Percentiles rank a stretch among this genome's conserved stretches.
Conservation (phyloP, 441 rosid genomes). For the Erodium trifolium region DNA sequence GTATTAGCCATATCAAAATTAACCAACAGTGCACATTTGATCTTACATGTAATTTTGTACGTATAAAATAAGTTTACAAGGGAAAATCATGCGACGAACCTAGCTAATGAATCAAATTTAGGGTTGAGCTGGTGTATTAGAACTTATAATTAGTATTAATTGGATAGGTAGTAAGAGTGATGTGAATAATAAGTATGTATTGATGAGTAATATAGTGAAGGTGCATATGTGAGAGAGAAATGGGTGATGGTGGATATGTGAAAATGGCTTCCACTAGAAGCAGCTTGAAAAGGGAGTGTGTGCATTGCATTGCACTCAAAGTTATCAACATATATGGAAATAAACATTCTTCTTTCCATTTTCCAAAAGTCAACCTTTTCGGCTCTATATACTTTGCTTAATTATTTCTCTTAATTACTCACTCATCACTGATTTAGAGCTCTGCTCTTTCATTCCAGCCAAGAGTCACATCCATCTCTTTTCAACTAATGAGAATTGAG, state of each 20-base stretch:
- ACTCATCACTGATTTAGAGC: no score
- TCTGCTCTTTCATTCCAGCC: no score
- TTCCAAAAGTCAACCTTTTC: constrained; percentile 66
- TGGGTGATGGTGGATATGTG: constrained; percentile 11
- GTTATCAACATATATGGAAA: constrained; percentile 26
- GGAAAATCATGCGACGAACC: no score
- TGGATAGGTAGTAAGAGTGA: not conserved
- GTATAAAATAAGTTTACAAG: no score
- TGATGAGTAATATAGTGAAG: not conserved
- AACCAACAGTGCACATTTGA: no score
- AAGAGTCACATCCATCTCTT: no score
- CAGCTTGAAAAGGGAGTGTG: constrained; percentile 35
- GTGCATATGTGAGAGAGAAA: not conserved
- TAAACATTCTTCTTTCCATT: constrained; percentile 23
- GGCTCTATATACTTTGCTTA: constrained; percentile 27
- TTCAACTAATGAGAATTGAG: no score
- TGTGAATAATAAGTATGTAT: not conserved
- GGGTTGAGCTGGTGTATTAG: not conserved
- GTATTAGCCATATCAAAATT: no score
- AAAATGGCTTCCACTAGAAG: constrained; percentile 22
- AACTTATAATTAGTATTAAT: not conserved
- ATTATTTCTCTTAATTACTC: no score
- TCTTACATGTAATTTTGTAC: no score
- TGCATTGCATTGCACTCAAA: constrained; percentile 69
- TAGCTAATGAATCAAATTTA: no score